Evolutionary conservation across 441 rosid species (phyloP), one percentile per base, ranked within the genome.

Genomic region (Manihot esculenta): DNA sequence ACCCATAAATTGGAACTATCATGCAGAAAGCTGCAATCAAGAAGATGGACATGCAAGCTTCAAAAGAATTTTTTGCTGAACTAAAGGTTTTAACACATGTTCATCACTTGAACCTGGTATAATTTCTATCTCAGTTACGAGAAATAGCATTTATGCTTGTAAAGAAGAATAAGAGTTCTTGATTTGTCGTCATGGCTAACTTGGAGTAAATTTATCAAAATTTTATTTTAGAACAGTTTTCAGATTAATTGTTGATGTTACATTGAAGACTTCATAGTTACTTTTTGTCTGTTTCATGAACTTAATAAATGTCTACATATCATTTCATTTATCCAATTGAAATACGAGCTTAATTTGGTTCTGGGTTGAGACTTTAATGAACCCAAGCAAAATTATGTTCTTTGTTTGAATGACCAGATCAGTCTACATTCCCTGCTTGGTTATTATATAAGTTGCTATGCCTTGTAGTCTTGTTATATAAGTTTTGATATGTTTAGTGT

Each of bases 1-100:
- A 18, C 60, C 23, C 57, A 51, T 67, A 51, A 14, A 21, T 70
- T 60, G 50, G 42, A 60, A 44, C 38, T 54, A 8, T 64, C 54
- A 44, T 64, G 82, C 87, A 95, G 99, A 91, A 83, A 93, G 98
- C 97, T 80, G 98, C 99, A 49, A 93, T 93, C 79, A 95, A 95
- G 87, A 95, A 91, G 85, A 95, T 95, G 99, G 97, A 93, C 71
- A 91, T 93, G 99, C 89, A 89, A 84, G 97, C 95, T 70, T 83
- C 97, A 5, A 89, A 82, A 82, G 96, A 95, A 81, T 95, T 93
- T 80, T 89, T 91, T 35, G 98, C 98, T 24, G 99, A 95, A 74
- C 78, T 95, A 69, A 91, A 91, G 81, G 98, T 95, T 80, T 76
- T 95, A 70, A 93, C 99, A 0, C 88, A 84, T 66, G 98, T 95